These are phyloP conservation scores for Vachellia pachyceras DNA, from an alignment of 306 rosid genomes.

Conservation along the genomic window DNA sequence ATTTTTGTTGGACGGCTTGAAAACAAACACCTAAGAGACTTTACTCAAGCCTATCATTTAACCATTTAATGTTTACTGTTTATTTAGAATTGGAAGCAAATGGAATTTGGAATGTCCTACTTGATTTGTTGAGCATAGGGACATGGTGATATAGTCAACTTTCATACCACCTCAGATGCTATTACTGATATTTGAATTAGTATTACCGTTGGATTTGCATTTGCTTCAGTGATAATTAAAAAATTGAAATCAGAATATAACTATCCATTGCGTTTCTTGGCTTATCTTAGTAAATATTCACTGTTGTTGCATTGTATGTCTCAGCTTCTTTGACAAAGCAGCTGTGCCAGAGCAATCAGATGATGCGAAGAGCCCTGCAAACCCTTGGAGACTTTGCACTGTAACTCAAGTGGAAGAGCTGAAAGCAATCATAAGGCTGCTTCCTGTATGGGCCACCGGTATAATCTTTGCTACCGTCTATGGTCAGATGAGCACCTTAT, in stretches of 20 bases:
- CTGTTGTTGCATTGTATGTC: constrained; percentile 29
- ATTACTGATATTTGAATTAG: background rate
- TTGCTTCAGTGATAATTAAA: too few species aligned
- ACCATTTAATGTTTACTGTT: constrained; percentile 1
- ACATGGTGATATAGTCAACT: background rate
- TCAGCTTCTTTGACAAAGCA: constrained; percentile 87
- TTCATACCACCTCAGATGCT: constrained; percentile 20
- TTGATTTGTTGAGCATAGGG: constrained; percentile 7
- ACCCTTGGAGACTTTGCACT: constrained; percentile 76
- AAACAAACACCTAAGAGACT: background rate
- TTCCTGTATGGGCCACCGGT: constrained; percentile 82
- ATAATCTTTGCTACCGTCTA: constrained; percentile 71
- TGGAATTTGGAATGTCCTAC: background rate
- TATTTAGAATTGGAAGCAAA: background rate
- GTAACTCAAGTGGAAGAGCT: constrained; percentile 92
- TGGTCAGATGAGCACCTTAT: constrained; percentile 71
- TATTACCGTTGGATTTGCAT: background rate
- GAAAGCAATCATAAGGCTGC: constrained; percentile 69
- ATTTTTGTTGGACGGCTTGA: background rate
- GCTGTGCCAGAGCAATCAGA: constrained; percentile 54
- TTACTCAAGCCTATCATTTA: background rate
- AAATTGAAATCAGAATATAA: too few species aligned
- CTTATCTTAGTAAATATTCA: background rate
- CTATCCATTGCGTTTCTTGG: background rate
- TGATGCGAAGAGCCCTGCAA: constrained; percentile 40